Conservation (phyloP, 352 stramenopile genomes). For the Pythium pyrilobum region DNA sequence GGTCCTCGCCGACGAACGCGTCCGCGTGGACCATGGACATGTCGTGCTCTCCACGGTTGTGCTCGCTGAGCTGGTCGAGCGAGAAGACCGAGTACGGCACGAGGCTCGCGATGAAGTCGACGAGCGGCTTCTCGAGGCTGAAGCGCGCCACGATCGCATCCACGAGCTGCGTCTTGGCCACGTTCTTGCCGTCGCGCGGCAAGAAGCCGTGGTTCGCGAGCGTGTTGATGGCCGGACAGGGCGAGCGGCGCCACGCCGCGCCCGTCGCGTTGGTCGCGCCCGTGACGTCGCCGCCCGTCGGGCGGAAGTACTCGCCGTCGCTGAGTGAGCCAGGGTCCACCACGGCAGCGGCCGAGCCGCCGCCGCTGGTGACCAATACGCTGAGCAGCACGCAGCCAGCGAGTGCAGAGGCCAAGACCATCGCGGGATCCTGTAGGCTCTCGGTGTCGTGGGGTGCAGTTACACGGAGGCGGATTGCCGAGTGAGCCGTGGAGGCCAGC, state of each 20-base stretch:
- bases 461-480: no score
- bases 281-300: background rate
- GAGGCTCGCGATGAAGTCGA: conserved; percentile 17
- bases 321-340: conserved; percentile 10
- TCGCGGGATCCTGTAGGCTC: no score
- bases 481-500: no score
- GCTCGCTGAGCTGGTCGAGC: conserved; percentile 34
- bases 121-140: conserved; percentile 24
- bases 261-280: background rate
- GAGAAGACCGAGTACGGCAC: conserved; percentile 20
- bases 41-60: conserved; percentile 47
- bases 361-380: no score
- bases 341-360: no score
- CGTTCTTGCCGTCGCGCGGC: conserved; percentile 32
- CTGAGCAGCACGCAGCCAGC: no score
- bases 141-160: conserved; percentile 23
- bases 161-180: conserved; percentile 21
- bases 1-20: conserved; percentile 32
- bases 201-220: conserved; percentile 47
- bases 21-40: conserved; percentile 38
- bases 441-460: no score
- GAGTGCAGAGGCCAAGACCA: no score
- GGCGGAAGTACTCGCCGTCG: conserved; percentile 6
- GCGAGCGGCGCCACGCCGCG: conserved; percentile 11
- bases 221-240: conserved; percentile 44